Percentiles rank a stretch among this genome's conserved stretches.
phyloP scores from a whole-genome alignment of 495 filamentous ascomycete species.

The Aspergillus egyptiacus region DNA sequence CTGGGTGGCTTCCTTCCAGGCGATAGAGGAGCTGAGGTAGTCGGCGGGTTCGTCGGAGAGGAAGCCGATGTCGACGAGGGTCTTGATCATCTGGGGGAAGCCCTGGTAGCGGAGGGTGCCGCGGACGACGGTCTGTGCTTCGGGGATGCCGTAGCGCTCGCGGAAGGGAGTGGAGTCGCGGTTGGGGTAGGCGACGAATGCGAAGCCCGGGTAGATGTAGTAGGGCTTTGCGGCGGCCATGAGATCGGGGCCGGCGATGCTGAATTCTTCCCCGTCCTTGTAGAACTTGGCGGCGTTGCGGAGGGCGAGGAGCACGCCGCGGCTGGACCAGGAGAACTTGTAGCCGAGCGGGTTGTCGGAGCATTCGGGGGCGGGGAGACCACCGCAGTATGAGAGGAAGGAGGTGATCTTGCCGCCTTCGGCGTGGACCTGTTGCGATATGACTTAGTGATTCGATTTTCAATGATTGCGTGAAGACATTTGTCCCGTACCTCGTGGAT shows the following conservation, averaged over 20 bases:
- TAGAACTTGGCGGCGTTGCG: conserved; percentile 82
- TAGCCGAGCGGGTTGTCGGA: conserved; percentile 91
- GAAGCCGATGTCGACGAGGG: conserved; percentile 82
- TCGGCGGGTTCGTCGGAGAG: conserved; percentile 59
- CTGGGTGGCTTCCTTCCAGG: conserved; percentile 78
- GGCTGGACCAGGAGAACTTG: conserved; percentile 86
- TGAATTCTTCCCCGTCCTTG: conserved; percentile 67
- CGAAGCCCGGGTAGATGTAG: conserved; percentile 80
- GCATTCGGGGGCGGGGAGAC: conserved; percentile 74
- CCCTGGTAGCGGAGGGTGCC: conserved; percentile 81
- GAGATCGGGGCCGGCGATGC: conserved; percentile 56
- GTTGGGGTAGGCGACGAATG: conserved; percentile 92
- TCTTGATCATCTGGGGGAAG: conserved; percentile 81
- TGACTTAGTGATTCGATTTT: not conserved
- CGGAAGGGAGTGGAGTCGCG: conserved; percentile 78
- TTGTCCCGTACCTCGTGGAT: conserved; percentile 67
- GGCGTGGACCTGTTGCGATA: conserved; percentile 45
- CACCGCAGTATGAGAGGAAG: conserved; percentile 88
- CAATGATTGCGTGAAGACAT: no score
- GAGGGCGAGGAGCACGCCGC: conserved; percentile 82
- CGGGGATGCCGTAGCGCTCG: conserved; percentile 86
- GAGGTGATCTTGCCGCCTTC: conserved; percentile 78
- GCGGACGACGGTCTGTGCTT: conserved; percentile 51
- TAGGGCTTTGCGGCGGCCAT: conserved; percentile 90
- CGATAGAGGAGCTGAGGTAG: conserved; percentile 53